Conservation (phyloP, 2,329 filamentous ascomycete species). For the Aspergillus neotritici region DNA sequence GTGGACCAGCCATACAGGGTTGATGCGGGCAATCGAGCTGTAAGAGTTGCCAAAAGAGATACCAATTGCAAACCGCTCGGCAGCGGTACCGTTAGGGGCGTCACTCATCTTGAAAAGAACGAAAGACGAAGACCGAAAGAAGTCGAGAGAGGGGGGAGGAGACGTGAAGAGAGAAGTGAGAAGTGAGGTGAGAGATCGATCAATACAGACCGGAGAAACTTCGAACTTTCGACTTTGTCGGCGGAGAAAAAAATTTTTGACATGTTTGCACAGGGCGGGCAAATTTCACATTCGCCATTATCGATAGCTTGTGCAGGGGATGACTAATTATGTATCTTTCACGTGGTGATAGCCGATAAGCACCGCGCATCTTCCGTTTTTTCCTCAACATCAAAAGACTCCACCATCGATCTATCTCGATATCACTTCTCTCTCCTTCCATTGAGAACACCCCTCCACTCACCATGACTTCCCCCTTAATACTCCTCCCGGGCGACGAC, state of each 20-base stretch:
- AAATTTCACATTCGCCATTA: slow-evolving; percentile 33
- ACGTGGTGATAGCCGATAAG: slow-evolving; percentile 27
- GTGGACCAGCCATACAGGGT: slow-evolving; percentile 44
- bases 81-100: slow-evolving; percentile 49
- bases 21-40: slow-evolving; percentile 91
- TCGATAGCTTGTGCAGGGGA: slow-evolving; percentile 25
- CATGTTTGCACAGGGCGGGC: slow-evolving; percentile 24
- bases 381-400: slow-evolving; percentile 2
- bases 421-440: background rate
- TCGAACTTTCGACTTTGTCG: slow-evolving; percentile 9
- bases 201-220: slow-evolving; percentile 13
- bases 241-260: slow-evolving; percentile 31
- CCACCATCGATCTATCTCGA: too few relatives aligned
- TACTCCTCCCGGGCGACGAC: slow-evolving; percentile 77
- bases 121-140: slow-evolving; percentile 8
- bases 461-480: slow-evolving; percentile 53
- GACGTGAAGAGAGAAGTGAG: slow-evolving; percentile 14
- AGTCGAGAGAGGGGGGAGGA: slow-evolving; percentile 8
- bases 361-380: slow-evolving; percentile 3
- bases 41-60: slow-evolving; percentile 98
- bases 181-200: slow-evolving; percentile 16
- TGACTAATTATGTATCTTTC: slow-evolving; percentile 4
- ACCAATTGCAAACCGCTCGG: slow-evolving; percentile 70
- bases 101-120: slow-evolving; percentile 41
- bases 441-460: background rate